Evolutionary conservation across 805 yeast species (phyloP).

Genomic region (Soucietia sequanensis): DNA sequence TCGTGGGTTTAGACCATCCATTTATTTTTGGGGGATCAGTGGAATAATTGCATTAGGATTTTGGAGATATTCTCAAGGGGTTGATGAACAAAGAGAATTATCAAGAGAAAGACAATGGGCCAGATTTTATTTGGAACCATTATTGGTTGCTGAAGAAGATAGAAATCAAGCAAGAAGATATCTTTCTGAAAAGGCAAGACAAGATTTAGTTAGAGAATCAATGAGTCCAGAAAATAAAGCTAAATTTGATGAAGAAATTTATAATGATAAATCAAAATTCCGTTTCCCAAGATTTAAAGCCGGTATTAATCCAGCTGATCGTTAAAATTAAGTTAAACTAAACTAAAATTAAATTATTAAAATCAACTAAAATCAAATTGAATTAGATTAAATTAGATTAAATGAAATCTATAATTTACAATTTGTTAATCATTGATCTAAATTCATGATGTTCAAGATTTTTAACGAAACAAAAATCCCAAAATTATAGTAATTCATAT

Average conservation of each 20-base stretch:
- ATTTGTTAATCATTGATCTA: no score
- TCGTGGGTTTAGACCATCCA: slow-evolving; percentile 77
- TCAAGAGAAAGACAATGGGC: slow-evolving; percentile 77
- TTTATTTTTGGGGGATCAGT: slow-evolving; percentile 64
- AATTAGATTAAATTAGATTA: no score
- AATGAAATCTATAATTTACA: no score
- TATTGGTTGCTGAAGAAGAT: slow-evolving; percentile 79
- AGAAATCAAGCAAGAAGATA: slow-evolving; percentile 73
- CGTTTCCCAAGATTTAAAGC: slow-evolving; percentile 44
- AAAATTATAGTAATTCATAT: no score
- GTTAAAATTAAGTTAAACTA: no score
- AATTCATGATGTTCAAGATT: no score
- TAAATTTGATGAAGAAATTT: slow-evolving; percentile 42
- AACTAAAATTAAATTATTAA: no score
- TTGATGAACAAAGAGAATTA: slow-evolving; percentile 73
- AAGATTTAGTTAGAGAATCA: slow-evolving; percentile 48
- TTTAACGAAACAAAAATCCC: no score
- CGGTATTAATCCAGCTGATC: slow-evolving; percentile 35
- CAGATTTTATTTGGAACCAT: slow-evolving; percentile 67
- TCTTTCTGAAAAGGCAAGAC: slow-evolving; percentile 63
- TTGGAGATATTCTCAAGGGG: slow-evolving; percentile 62
- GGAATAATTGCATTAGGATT: slow-evolving; percentile 72
- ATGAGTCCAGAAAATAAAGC: slow-evolving; percentile 39
- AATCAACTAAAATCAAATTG: no score
- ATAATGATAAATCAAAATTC: slow-evolving; percentile 43